Percentiles rank a stretch among this genome's conserved stretches.
Evolutionary conservation across 2,329 filamentous ascomycete species (phyloP).

Genomic region (Trichocomaceae sp.): DNA sequence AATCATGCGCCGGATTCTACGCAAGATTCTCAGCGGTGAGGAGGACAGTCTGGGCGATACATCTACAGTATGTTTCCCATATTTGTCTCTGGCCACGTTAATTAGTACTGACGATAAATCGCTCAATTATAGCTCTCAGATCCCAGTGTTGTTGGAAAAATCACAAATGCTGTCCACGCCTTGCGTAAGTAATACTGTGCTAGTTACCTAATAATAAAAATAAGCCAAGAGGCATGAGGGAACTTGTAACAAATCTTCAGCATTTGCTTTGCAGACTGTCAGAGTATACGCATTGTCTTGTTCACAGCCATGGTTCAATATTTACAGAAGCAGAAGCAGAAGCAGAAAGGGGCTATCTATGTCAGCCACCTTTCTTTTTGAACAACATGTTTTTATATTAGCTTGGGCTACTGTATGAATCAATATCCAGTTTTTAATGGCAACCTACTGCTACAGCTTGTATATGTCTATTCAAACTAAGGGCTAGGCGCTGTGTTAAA

Average conservation of each 20-base stretch:
- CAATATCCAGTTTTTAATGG: not conserved
- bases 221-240: not conserved
- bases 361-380: no score
- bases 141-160: slow-evolving; percentile 79
- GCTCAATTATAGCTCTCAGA: slow-evolving; percentile 63
- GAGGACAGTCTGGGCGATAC: slow-evolving; percentile 94
- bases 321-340: not conserved
- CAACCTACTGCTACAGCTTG: not conserved
- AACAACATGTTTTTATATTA: not conserved
- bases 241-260: not conserved
- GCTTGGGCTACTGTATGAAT: not conserved
- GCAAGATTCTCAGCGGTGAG: slow-evolving; percentile 95
- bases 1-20: slow-evolving; percentile 95
- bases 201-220: not conserved
- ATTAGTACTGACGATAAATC: slow-evolving; percentile 9
- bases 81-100: slow-evolving; percentile 10
- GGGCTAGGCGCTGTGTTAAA: no score
- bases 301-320: not conserved
- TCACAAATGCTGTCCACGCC: slow-evolving; percentile 70
- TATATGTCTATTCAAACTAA: not conserved
- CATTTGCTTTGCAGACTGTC: not conserved
- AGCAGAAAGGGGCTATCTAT: no score
- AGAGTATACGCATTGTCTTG: not conserved
- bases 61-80: slow-evolving; percentile 62
- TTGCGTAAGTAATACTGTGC: slow-evolving; percentile 32